Percentiles rank a stretch among this genome's conserved stretches.
Conservation (phyloP, 768 basidiomycete species). For the Pleurotus sapidus region DNA sequence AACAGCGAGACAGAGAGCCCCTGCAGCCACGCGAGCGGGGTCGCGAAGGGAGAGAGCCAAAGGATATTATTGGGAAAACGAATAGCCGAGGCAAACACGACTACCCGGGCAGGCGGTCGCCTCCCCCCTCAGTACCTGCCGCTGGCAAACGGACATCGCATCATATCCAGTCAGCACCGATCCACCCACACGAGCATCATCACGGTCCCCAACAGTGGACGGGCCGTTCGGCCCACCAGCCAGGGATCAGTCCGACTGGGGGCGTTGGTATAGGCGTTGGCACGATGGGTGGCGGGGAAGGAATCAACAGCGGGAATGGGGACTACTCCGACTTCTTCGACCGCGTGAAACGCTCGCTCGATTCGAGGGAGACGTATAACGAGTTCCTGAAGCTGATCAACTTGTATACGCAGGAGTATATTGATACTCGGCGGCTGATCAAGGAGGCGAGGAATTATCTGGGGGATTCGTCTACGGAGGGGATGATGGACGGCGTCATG, state of each 20-base stretch:
- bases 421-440: slow-evolving; percentile 81
- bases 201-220: slow-evolving; percentile 8
- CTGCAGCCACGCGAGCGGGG: no score
- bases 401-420: slow-evolving; percentile 91
- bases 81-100: slow-evolving; percentile 28
- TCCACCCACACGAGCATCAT: background rate
- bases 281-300: no score
- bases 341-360: slow-evolving; percentile 72
- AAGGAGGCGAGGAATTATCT: slow-evolving; percentile 76
- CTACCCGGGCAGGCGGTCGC: slow-evolving; percentile 31
- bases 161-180: slow-evolving; percentile 14
- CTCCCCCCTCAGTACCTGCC: slow-evolving; percentile 6
- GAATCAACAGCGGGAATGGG: no score
- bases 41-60: no score
- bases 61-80: no score
- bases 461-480: slow-evolving; percentile 37
- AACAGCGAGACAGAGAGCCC: slow-evolving; percentile 20
- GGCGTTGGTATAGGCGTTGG: no score
- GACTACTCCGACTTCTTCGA: slow-evolving; percentile 86
- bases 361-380: slow-evolving; percentile 77
- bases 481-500: no score
- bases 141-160: slow-evolving; percentile 10
- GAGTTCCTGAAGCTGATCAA: slow-evolving; percentile 96
- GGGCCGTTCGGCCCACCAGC: background rate
- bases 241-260: no score